Base-by-base conservation (phyloP, 805 yeast species). In the Schizosaccharomyces cryophilus region DNA sequence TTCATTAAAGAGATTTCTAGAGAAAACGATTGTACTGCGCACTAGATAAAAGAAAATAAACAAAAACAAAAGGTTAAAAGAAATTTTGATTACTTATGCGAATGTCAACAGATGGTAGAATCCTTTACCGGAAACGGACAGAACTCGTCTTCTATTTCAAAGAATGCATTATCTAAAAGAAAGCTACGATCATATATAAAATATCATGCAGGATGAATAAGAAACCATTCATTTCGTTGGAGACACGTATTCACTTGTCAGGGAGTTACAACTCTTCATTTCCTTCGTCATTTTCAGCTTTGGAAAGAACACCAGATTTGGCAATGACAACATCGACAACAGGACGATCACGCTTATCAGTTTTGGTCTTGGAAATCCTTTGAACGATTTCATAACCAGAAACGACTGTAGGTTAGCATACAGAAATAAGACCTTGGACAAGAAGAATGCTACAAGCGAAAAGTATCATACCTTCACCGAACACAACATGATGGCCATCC, bases 311-410 rank as follows among this genome's bases (percentile, higher is more conserved):
- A 63, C 97, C 97, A 65, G 85, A 75, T 63, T 80, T 80, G 60
- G 76, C 77, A 66, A 89, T 83, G 64, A 73, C 76, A 64, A 90
- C 75, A 31, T 79, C 80, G 66, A 78, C 78, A 62, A 71, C 72
- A 61, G 98, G 98, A 65, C 74, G 78, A 73, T 87, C 93, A 65
- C 85, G 81, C 66, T 77, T 73, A 63, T 75, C 73, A 29, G 94
- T 87, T 73, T 81, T 80, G 64, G 85, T 81, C 59, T 72, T 71
- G 73, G 88, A 95, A 69, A 93, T 81, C 72, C 79, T 77, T 65
- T 77, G 73, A 62, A 90, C 86, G 60, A 87, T 80, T 65, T 90
- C 95, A 75, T 81, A 77, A 59, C 97, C 97, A 62, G 84, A 88
- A 26, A 84, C 59, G 62, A 86, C 93, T 71, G 26, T 19, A 19